Evolutionary conservation across 2,329 filamentous ascomycete genomes (phyloP), one percentile per base, ranked within the genome.

Genomic region (Corynespora cassiicola): DNA sequence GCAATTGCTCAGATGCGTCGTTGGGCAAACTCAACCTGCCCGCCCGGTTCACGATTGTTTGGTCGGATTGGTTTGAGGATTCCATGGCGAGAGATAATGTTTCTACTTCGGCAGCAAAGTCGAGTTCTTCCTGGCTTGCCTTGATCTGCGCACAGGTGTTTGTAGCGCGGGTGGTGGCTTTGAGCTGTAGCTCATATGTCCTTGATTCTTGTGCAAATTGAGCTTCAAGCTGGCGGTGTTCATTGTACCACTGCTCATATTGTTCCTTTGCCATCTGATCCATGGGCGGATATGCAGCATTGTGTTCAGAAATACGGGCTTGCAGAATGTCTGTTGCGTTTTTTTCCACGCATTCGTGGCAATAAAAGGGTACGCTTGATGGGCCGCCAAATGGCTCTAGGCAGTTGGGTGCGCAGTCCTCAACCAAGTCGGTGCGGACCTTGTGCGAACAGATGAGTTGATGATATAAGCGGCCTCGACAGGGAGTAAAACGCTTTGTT

Each of bases 401-500:
- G 21, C 65, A 68, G 36, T 66, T 68, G 25, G 42, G 34, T 16
- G 61, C 63, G 31, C 65, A 66, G 15, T 66, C 60, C 36, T 68
- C 63, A 5, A 66, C 62, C 1, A 66, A 28, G 36, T 66, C 61
- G 3, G 65, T 68, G 12, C 65, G 60, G 25, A 68, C 54, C 5
- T 60, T 56, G 44, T 68, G 65, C 12, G 62, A 63, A 33, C 65
- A 66, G 6, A 55, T 37, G 4, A 68, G 58, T 34, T 66, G 63
- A 27, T 68, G 65, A 23, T 66, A 66, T 6, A 66, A 54, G 6
- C 61, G 61, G 8, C 62, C 62, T 36, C 61, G 58, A 33, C 65
- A 68, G 14, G 61, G 55, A 17, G 54, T 53, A 31, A 65, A 60
- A 17, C 63, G 61, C 36, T 58, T 64, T 34, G 52, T 50, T 11